Evolutionary conservation across 805 yeast genomes (phyloP), one percentile per base, ranked within the genome.

Genomic region (Ogataea angusta): DNA sequence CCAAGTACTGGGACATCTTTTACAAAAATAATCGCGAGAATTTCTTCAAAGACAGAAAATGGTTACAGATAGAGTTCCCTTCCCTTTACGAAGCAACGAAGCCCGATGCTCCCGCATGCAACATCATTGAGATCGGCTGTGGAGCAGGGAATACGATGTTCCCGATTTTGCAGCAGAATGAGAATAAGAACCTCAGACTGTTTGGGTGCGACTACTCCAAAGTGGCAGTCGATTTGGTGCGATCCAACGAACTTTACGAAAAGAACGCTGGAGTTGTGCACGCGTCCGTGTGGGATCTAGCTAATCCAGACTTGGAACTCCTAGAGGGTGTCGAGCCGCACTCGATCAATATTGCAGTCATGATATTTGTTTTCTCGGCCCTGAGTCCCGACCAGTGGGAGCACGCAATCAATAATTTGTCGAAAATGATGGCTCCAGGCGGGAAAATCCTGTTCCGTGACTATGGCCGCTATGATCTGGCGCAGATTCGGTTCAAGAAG

Each of bases 61-160:
- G 99, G 99, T 70, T 93, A 45, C 88, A 86, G 59, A 83, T 91
- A 34, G 99, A 93, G 66, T 93, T 93, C 49, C 99, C 99, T 1
- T 67, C 77, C 10, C 64, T 93, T 25, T 91, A 84, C 57, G 82
- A 81, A 46, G 84, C 87, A 5, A 87, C 95, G 3, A 77, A 78
- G 47, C 73, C 76, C 17, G 84, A 81, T 49, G 72, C 82, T 6
- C 84, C 88, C n/a, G 76, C 82, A 4, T 72, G 73, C 16, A 78
- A 82, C 3, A 82, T 93, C 24, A 72, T 93, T 40, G 99, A 93
- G 63, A 83, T 93, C 34, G 99, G 99, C 3, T 93, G 99, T 66
- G 99, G 99, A 42, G 98, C 96, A 5, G 99, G 99, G 9, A 93
- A 93, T 62, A 93, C 99, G 0, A 76, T 93, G 69, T 93, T 84